A percentile compares a stretch with the other conserved stretches of the same genome.
Evolutionary conservation across 805 yeast species (phyloP).

Genomic region (Komagataella mondaviorum): DNA sequence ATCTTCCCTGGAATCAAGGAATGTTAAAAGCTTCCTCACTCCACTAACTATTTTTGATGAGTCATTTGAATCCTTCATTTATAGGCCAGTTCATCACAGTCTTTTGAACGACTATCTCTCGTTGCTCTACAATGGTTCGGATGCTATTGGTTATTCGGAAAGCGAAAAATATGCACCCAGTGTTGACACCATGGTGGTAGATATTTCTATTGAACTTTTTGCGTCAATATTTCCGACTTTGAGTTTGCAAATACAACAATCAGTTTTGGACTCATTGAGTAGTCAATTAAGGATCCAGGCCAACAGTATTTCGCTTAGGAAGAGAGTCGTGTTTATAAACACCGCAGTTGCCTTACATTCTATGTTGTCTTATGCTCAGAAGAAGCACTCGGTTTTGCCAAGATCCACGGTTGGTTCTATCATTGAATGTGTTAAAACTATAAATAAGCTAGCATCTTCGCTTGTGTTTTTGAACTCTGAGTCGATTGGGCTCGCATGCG

Average conservation of each 20-base stretch:
- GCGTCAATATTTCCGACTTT: conserved; percentile 57
- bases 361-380: conserved; percentile 17
- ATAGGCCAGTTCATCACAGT: conserved; percentile 24
- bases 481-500: conserved; percentile 16
- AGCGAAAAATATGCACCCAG: conserved; percentile 23
- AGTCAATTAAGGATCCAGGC: conserved; percentile 29
- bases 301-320: neutral
- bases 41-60: conserved; percentile 19
- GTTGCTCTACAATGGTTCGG: conserved; percentile 14
- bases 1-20: conserved; percentile 17
- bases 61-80: conserved; percentile 17
- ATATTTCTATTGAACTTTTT: conserved; percentile 66
- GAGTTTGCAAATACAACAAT: conserved; percentile 69
- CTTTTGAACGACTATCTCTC: conserved; percentile 27
- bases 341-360: conserved; percentile 52
- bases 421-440: neutral
- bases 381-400: conserved; percentile 6
- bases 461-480: conserved; percentile 14
- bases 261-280: conserved; percentile 72
- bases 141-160: conserved; percentile 20
- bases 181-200: conserved; percentile 46
- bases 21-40: conserved; percentile 13
- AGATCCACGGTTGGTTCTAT: conserved; percentile 1
- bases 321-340: conserved; percentile 44
- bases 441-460: neutral